Evolutionary conservation across 1,284 basidiomycete species (phyloP).

Genomic region (Malassezia equina): DNA sequence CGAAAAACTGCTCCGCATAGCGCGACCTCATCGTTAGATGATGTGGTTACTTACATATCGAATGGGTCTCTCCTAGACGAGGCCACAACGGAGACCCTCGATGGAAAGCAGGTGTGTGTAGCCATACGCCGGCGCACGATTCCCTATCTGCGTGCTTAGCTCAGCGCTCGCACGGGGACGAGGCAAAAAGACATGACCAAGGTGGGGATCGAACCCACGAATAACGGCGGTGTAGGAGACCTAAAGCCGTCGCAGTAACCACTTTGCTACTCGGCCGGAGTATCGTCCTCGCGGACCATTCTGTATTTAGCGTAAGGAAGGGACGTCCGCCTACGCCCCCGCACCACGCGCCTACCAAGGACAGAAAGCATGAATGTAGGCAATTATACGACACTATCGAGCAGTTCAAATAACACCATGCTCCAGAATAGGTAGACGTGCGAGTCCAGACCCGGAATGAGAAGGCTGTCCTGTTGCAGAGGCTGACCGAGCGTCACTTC

Average conservation of each 20-base stretch:
- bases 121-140: not conserved
- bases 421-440: slow-evolving; percentile 14
- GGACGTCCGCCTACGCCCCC: no score
- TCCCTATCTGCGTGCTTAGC: not conserved
- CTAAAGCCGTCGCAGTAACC: slow-evolving; percentile 22
- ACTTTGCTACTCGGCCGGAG: slow-evolving; percentile 19
- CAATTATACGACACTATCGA: not conserved
- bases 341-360: no score
- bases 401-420: slow-evolving; percentile 7
- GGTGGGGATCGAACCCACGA: slow-evolving; percentile 22
- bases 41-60: not conserved
- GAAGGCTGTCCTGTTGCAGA: slow-evolving; percentile 19
- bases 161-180: not conserved
- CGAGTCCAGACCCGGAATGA: slow-evolving; percentile 22
- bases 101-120: not conserved
- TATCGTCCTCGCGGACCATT: not conserved
- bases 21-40: slow-evolving; percentile 7
- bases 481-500: slow-evolving; percentile 34
- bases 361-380: no score
- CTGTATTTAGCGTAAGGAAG: not conserved
- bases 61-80: not conserved
- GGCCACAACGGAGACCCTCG: not conserved
- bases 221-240: slow-evolving; percentile 14
- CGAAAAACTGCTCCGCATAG: slow-evolving; percentile 9
- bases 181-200: slow-evolving; percentile 15